Evolutionary conservation across 139 green algal species (phyloP).

Genomic region (Ettlia oleoabundans): DNA sequence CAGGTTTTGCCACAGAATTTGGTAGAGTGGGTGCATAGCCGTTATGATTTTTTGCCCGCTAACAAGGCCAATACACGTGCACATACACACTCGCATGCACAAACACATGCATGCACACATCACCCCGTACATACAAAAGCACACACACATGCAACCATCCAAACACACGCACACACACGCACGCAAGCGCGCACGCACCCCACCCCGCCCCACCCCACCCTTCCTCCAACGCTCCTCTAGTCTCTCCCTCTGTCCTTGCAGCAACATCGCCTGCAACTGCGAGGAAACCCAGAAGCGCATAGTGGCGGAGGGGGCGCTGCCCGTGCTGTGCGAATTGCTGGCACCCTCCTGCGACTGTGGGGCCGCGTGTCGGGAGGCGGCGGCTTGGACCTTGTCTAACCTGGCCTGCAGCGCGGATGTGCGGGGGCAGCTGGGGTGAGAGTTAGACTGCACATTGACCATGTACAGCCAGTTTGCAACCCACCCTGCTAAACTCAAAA

Average conservation of each 20-base stretch:
- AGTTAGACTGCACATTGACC: not conserved
- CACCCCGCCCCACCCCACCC: not conserved
- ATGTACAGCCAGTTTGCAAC: not conserved
- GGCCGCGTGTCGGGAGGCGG: conserved; percentile 16
- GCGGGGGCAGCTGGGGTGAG: not conserved
- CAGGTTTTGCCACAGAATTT: too few species aligned
- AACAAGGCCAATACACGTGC: too few species aligned
- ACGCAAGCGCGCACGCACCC: not conserved
- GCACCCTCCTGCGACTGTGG: not conserved
- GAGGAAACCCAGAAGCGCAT: conserved; percentile 33
- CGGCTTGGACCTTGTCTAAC: conserved; percentile 36
- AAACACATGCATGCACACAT: too few species aligned
- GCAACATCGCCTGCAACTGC: conserved; percentile 43
- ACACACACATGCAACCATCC: too few species aligned
- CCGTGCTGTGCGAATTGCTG: conserved; percentile 20
- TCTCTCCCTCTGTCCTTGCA: not conserved
- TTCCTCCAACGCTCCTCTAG: not conserved
- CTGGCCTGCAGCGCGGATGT: conserved; percentile 30
- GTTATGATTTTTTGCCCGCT: too few species aligned
- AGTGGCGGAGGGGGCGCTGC: conserved; percentile 15
- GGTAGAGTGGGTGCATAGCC: too few species aligned
- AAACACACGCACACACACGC: too few species aligned
- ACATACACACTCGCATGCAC: too few species aligned
- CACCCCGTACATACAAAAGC: too few species aligned
- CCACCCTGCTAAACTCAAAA: not conserved